Base-by-base conservation (phyloP, 2,329 filamentous ascomycete genomes). In the Xylaria sp. region DNA sequence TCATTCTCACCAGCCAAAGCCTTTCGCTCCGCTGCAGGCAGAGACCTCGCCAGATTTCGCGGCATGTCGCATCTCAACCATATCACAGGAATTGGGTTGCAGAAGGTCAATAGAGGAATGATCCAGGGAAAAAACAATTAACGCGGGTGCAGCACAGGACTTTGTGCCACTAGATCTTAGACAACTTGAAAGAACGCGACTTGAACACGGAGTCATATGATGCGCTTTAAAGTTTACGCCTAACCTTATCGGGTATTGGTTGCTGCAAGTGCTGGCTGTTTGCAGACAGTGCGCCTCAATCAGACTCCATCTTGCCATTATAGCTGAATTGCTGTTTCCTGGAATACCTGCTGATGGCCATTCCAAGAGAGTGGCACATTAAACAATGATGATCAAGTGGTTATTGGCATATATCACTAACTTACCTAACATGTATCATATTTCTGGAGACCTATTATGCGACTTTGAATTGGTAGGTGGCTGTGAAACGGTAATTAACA, bases 131-230 rank as follows among this genome's bases (percentile, higher is more conserved):
- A 68, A 51, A 36, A 7, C 63, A 71, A 63, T 66, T 65, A 62
- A 62, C 56, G 66, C 63, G 65, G 54, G 49, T 33, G 43, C 41
- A 43, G 57, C 23, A 28, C 28, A 41, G n/a, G 23, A 3, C 23
- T 23, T 49, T 62, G 41, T 13, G 33, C 20, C 9, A 23, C 39
- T 48, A 48, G 15, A 12, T 23, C 31, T 31, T n/a, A 3, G n/a
- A 65, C 69, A 74, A 28, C 28, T 28, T 28, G 28, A 28, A 68
- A 33, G 59, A 63, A 69, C 64, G 69, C 75, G 74, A 75, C 64
- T 63, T 60, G 28, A 60, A 74, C 74, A 56, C 74, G 72, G 58
- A 61, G 68, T 77, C 74, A 76, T 58, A 71, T 77, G 75, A 76
- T 67, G 68, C 64, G 54, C 69, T 62, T 74, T 73, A 75, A 67